Conservation (phyloP, 169 alveolate species). For the Plasmodium adleri region DNA sequence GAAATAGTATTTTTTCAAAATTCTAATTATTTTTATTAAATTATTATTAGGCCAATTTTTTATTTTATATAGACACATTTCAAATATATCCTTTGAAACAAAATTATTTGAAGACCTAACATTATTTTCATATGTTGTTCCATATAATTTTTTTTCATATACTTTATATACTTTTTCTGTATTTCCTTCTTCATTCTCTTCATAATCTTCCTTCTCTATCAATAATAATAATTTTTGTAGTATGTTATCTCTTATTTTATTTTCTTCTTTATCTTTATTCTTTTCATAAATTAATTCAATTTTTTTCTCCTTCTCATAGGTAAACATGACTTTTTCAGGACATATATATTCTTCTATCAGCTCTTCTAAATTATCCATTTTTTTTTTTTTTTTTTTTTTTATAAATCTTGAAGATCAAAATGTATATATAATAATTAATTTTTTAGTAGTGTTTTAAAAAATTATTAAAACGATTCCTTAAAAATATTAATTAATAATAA, state of each 20-base stretch:
- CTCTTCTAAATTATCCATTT: slow-evolving; percentile 14
- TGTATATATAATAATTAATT: too few species aligned
- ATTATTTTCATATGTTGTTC: background rate
- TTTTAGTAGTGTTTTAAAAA: too few species aligned
- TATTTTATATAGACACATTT: too few species aligned
- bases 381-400: slow-evolving; percentile 6
- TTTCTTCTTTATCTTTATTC: slow-evolving; percentile 59
- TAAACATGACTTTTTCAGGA: slow-evolving; percentile 61
- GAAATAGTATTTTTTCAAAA: slow-evolving; percentile 10
- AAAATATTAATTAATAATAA: too few species aligned
- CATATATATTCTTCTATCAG: slow-evolving; percentile 46
- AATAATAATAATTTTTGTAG: slow-evolving; percentile 8
- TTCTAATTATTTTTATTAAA: slow-evolving; percentile 10
- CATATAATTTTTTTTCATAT: background rate
- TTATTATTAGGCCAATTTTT: background rate
- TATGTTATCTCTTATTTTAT: slow-evolving; percentile 40
- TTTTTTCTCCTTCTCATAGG: slow-evolving; percentile 44
- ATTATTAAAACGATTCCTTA: too few species aligned
- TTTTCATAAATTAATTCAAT: slow-evolving; percentile 49
- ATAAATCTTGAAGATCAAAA: too few species aligned
- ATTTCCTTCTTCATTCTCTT: background rate
- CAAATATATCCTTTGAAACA: background rate
- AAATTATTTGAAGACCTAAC: background rate
- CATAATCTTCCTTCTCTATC: background rate
- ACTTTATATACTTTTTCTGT: background rate